Percentiles rank a stretch among this genome's conserved stretches.
These are phyloP conservation scores for Penicillium dipodomyicola DNA, from an alignment of 495 filamentous ascomycete species.

Conservation along the genomic window DNA sequence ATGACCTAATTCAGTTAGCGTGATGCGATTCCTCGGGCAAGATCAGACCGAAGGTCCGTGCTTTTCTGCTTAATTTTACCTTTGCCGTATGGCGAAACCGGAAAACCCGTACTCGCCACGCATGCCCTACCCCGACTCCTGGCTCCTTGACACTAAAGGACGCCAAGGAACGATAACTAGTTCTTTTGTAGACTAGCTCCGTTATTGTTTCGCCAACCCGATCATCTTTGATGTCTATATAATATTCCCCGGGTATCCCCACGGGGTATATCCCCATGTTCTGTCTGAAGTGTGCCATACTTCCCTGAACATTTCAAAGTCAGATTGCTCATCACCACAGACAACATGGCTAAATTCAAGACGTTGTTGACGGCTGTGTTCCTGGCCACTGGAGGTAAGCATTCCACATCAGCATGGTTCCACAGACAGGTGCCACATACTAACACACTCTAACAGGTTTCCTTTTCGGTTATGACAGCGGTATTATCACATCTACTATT, in stretches of 20 bases:
- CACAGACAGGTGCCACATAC: too few relatives aligned
- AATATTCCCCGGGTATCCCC: not conserved
- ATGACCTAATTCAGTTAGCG: not conserved
- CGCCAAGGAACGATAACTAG: not conserved
- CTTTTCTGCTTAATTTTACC: not conserved
- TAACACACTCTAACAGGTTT: constrained; percentile 19
- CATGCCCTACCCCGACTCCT: not conserved
- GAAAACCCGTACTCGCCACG: not conserved
- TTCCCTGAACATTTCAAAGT: too few relatives aligned
- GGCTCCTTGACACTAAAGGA: not conserved
- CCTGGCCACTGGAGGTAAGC: constrained; percentile 30
- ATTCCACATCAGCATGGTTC: too few relatives aligned
- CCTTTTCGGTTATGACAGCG: constrained; percentile 36
- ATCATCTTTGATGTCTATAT: not conserved
- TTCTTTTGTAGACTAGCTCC: not conserved
- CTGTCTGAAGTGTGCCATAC: not conserved
- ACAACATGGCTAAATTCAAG: constrained; percentile 19
- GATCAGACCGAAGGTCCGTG: constrained; percentile 2
- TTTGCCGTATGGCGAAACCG: not conserved
- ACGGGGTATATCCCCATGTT: not conserved
- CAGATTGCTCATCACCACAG: not conserved
- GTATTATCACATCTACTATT: constrained; percentile 44
- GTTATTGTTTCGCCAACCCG: not conserved
- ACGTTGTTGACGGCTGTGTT: constrained; percentile 28
- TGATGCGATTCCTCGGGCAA: not conserved